Conservation (phyloP, 495 filamentous ascomycete species). For the Coniosporium apollinis region DNA sequence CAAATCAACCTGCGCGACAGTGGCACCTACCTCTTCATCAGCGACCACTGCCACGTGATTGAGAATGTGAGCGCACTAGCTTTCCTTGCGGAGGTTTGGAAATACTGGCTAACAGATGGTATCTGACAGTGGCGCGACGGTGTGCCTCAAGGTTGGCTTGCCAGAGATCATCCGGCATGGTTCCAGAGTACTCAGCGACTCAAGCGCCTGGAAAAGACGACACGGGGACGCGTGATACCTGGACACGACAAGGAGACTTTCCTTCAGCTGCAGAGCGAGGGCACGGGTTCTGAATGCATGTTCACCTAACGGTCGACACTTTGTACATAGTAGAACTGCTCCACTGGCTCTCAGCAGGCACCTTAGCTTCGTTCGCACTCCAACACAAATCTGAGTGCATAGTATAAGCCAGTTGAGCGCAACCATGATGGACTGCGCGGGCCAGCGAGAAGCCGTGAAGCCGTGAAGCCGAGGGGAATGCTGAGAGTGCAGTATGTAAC, state of each 20-base stretch:
- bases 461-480: too few species aligned
- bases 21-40: slow-evolving; percentile 24
- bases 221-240: slow-evolving; percentile 19
- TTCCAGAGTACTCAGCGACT: slow-evolving; percentile 21
- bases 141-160: slow-evolving; percentile 11
- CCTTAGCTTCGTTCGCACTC: too few species aligned
- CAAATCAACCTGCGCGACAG: slow-evolving; percentile 22
- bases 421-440: too few species aligned
- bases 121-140: slow-evolving; percentile 11
- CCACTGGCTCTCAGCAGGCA: too few species aligned
- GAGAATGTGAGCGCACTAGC: slow-evolving; percentile 14
- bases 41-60: slow-evolving; percentile 22
- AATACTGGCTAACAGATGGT: neutral
- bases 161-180: slow-evolving; percentile 20
- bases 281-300: too few species aligned
- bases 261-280: slow-evolving; percentile 6
- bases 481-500: too few species aligned
- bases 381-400: too few species aligned
- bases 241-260: slow-evolving; percentile 23
- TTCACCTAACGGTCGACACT: too few species aligned
- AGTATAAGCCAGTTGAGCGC: too few species aligned
- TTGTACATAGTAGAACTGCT: too few species aligned
- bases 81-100: too few species aligned
- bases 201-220: slow-evolving; percentile 19
- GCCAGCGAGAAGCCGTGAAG: too few species aligned